Conservation (phyloP, 495 filamentous ascomycete species). For the Hyphodiscus hymeniophilus region DNA sequence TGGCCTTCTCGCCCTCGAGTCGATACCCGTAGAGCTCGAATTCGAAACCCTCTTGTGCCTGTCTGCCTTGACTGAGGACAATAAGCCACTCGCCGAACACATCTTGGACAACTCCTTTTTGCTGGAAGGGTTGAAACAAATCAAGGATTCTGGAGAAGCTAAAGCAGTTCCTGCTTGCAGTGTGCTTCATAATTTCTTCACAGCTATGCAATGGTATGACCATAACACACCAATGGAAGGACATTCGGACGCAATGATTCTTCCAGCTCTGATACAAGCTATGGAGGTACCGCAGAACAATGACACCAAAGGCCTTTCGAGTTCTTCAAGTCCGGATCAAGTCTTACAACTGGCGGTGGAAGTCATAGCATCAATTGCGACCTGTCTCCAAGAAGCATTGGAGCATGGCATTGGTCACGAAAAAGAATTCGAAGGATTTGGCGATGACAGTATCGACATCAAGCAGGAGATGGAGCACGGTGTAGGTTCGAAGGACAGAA, state of each 20-base stretch:
- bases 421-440: constrained; percentile 27
- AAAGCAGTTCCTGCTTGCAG: constrained; percentile 39
- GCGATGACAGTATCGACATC: constrained; percentile 22
- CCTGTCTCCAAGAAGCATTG: constrained; percentile 36
- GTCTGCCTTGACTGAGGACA: constrained; percentile 47
- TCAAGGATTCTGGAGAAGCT: constrained; percentile 24
- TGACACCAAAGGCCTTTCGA: constrained; percentile 4
- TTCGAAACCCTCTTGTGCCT: constrained; percentile 40
- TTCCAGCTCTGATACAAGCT: constrained; percentile 33
- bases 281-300: constrained; percentile 20
- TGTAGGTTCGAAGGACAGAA: constrained; percentile 22
- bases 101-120: constrained; percentile 29
- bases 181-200: constrained; percentile 45
- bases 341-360: constrained; percentile 43
- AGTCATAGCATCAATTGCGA: constrained; percentile 51
- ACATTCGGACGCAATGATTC: constrained; percentile 37
- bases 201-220: constrained; percentile 37
- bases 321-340: constrained; percentile 22
- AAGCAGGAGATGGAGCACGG: constrained; percentile 26
- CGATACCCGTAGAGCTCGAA: constrained; percentile 30
- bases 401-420: constrained; percentile 17
- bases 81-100: constrained; percentile 32
- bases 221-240: constrained; percentile 36
- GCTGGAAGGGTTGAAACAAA: constrained; percentile 8
- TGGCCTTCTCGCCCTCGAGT: constrained; percentile 31